phyloP scores from a whole-genome alignment of 805 yeast genomes.

The Yarrowia sp. region DNA sequence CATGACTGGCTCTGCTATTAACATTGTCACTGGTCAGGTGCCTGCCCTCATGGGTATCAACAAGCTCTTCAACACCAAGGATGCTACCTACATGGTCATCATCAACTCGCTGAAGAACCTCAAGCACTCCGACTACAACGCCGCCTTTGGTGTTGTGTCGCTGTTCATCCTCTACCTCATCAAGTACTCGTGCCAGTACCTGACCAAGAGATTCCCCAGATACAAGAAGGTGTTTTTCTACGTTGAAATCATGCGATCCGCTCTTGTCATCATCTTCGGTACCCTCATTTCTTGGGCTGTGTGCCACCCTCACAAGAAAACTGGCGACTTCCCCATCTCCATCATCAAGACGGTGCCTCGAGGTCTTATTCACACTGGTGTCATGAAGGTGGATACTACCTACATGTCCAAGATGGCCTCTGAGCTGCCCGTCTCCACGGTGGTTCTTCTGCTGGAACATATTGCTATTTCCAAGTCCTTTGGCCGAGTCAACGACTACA shows the following conservation, averaged over 20 bases:
- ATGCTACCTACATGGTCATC: constrained; percentile 63
- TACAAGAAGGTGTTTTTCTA: constrained; percentile 61
- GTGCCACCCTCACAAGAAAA: constrained; percentile 48
- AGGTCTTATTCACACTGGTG: constrained; percentile 75
- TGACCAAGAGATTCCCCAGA: constrained; percentile 63
- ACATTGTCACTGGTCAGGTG: constrained; percentile 77
- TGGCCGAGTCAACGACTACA: constrained; percentile 88
- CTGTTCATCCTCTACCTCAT: constrained; percentile 67
- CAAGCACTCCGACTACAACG: constrained; percentile 66
- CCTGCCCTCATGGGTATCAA: constrained; percentile 78
- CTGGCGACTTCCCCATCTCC: constrained; percentile 48
- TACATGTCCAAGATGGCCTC: constrained; percentile 59
- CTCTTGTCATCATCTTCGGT: constrained; percentile 73
- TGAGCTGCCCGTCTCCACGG: constrained; percentile 81
- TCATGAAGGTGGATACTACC: constrained; percentile 60
- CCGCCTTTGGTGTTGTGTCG: constrained; percentile 82
- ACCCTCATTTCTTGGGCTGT: constrained; percentile 80
- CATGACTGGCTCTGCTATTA: constrained; percentile 91
- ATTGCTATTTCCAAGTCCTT: constrained; percentile 91
- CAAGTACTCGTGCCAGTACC: constrained; percentile 60
- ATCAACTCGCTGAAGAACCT: constrained; percentile 69
- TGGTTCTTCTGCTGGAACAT: constrained; percentile 82
- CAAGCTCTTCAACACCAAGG: constrained; percentile 65
- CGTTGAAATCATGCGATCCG: constrained; percentile 71
- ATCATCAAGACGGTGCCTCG: constrained; percentile 77